These are phyloP conservation scores for Eucalyptus melliodora DNA, from an alignment of 345 rosid genomes.

Conservation along the genomic window DNA sequence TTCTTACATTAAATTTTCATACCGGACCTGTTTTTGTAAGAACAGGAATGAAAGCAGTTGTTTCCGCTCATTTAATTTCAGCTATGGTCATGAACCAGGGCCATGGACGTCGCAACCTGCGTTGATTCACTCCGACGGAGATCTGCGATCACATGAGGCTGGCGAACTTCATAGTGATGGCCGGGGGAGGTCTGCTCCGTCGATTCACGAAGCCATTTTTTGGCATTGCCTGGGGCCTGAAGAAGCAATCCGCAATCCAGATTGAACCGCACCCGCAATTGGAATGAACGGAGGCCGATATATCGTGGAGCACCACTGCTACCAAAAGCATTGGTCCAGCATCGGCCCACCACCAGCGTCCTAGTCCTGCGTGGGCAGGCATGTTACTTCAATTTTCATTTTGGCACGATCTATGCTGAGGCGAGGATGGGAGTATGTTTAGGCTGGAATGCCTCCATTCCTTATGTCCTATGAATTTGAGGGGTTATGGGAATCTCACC, in stretches of 20 bases:
- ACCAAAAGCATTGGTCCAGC: not conserved
- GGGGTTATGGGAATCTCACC: not conserved
- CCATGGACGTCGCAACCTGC: no score
- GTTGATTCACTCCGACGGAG: not conserved
- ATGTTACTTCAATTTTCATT: not conserved
- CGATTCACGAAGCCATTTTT: not conserved
- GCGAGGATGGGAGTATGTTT: not conserved
- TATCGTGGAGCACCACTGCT: not conserved
- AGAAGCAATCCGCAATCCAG: not conserved
- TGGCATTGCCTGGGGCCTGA: not conserved
- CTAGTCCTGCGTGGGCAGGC: not conserved
- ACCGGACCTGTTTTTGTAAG: no score
- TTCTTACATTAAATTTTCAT: no score
- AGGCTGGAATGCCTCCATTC: not conserved
- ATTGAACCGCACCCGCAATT: no score
- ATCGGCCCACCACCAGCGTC: fast-evolving
- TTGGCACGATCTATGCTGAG: not conserved
- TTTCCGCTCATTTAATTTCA: no score
- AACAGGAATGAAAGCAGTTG: no score
- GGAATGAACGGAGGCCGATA: not conserved
- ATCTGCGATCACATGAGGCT: not conserved
- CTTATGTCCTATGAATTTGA: not conserved
- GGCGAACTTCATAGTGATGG: not conserved
- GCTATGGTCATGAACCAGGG: no score
- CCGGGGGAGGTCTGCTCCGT: not conserved